phyloP scores from a whole-genome alignment of 495 filamentous ascomycete genomes.

The Lineolata rhizophorae region DNA sequence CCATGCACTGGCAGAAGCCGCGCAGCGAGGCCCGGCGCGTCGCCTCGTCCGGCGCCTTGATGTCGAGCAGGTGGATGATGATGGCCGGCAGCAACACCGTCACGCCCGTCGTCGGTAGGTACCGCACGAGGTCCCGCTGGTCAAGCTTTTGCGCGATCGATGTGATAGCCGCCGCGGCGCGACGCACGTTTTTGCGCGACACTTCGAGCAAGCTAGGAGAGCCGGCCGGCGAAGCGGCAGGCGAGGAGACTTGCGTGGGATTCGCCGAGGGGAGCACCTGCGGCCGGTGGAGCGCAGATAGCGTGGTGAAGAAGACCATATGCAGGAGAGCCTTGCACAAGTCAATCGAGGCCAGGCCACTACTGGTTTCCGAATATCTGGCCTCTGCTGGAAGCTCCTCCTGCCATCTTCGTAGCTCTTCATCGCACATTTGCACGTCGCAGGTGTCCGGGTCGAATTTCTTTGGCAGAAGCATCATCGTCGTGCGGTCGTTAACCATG shows the following conservation, averaged over 20 bases:
- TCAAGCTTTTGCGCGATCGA: constrained; percentile 53
- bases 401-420: constrained; percentile 51
- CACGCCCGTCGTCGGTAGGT: constrained; percentile 68
- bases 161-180: constrained; percentile 61
- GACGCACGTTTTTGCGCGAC: constrained; percentile 55
- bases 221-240: constrained; percentile 29
- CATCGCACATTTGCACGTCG: constrained; percentile 49
- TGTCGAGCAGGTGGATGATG: constrained; percentile 77
- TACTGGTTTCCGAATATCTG: constrained; percentile 30
- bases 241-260: no score
- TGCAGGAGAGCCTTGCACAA: constrained; percentile 61
- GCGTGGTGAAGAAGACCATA: constrained; percentile 73
- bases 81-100: constrained; percentile 77
- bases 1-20: constrained; percentile 72
- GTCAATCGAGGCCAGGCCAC: constrained; percentile 31
- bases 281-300: constrained; percentile 70
- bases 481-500: constrained; percentile 36
- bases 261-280: constrained; percentile 63
- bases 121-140: constrained; percentile 43
- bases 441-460: constrained; percentile 58
- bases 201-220: constrained; percentile 45
- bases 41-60: constrained; percentile 51
- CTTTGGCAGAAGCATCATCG: constrained; percentile 77
- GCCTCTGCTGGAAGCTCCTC: constrained; percentile 44
- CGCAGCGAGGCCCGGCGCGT: constrained; percentile 44